Base-by-base conservation (phyloP, 805 yeast species). In the Saccharomycopsis vini region DNA sequence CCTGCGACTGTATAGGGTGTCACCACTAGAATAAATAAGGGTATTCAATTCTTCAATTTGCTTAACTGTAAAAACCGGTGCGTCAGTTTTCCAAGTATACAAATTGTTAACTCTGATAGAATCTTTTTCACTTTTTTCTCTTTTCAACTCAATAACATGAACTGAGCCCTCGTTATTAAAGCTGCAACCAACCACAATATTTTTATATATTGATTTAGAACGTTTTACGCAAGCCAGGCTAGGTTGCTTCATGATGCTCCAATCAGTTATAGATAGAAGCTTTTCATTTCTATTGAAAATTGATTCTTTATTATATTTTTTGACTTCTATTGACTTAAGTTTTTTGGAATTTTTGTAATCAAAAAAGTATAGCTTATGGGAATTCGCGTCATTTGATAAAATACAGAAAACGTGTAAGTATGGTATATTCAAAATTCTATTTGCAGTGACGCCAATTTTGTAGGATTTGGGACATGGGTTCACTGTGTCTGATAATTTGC, bases 61-160 rank as follows among this genome's bases (percentile, higher is more conserved):
- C 12, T 16, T 16, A 12, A 45, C 26, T 5, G 43, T 33, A 37
- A 32, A 36, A 5, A 45, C 45, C 5, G 45, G 49, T 2, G 42
- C 49, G 7, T 20, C 22, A 16, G 49, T 45, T 29, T 16, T 45
- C 49, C 49, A 45, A 5, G 43, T 12, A 30, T 45, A 45, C n/a
- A 45, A 28, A 34, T 42, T 33, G 3, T 5, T 26, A 9, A 42
- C 39, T 31, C 42, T 41, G 18, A 45, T 42, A 5, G 28, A 15
- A 16, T 34, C 40, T 13, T 31, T 10, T 21, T 37, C 45, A 21
- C 18, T 28, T 38, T 42, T 42, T 9, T 42, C 45, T 20, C 28
- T 36, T 30, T 34, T 41, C 23, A 45, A 26, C 20, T 45, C 49
- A 20, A 45, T 13, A 37, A 45, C 40, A 9, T 33, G 39, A 13